Percentiles rank a stretch among this genome's conserved stretches.
Conservation (phyloP, 352 stramenopile genomes). For the Thalassiosira hispida region DNA sequence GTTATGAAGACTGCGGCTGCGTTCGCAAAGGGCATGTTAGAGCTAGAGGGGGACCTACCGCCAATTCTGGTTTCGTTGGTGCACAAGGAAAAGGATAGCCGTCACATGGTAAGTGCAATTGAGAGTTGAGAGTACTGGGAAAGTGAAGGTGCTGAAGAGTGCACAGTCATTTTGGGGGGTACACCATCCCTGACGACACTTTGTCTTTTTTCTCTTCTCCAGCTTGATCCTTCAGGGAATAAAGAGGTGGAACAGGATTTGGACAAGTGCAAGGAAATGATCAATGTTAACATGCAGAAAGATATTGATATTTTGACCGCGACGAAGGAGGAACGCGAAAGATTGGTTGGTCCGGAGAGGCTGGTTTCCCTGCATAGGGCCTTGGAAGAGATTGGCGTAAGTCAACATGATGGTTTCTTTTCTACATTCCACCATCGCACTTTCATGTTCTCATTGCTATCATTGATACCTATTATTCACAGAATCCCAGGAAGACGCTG, state of each 20-base stretch:
- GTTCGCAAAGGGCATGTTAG: slow-evolving; percentile 98
- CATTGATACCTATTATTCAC: neutral
- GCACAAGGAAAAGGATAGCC: slow-evolving; percentile 88
- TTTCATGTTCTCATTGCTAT: neutral
- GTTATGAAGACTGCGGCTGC: slow-evolving; percentile 99
- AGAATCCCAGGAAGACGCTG: slow-evolving; percentile 80
- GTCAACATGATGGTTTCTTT: neutral
- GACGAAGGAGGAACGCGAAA: slow-evolving; percentile 66
- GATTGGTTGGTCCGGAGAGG: slow-evolving; percentile 68
- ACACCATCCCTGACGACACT: neutral
- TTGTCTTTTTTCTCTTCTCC: slow-evolving; percentile 3
- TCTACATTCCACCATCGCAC: neutral
- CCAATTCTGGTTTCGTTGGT: slow-evolving; percentile 97
- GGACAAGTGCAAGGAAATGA: slow-evolving; percentile 90
- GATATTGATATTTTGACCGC: slow-evolving; percentile 81
- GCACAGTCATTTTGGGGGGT: neutral
- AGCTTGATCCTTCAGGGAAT: slow-evolving; percentile 96
- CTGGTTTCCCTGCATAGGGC: slow-evolving; percentile 78
- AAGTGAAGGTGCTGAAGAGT: no score
- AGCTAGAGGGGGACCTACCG: slow-evolving; percentile 98
- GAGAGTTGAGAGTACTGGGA: neutral
- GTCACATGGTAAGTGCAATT: slow-evolving; percentile 88
- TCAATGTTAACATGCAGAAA: slow-evolving; percentile 83
- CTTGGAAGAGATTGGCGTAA: slow-evolving; percentile 65
- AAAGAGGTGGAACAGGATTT: slow-evolving; percentile 96